These are phyloP conservation scores for Garcia nutans DNA, from an alignment of 345 rosid species.

Conservation along the genomic window DNA sequence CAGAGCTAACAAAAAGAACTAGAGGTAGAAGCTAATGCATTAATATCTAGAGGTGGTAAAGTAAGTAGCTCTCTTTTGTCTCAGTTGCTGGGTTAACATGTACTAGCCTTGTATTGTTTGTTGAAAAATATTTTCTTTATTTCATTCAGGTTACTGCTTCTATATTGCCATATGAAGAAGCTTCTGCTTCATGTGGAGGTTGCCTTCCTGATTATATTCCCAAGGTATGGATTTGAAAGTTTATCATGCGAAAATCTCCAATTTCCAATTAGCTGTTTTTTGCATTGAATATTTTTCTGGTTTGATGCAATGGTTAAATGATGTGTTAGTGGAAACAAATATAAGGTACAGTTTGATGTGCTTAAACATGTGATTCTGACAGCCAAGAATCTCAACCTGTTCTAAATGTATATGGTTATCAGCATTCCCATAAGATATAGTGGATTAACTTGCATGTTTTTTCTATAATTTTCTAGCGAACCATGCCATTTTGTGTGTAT, in stretches of 20 bases:
- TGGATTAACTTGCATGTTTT: not conserved
- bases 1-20: conserved; percentile 55
- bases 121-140: conserved; percentile 5
- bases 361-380: not conserved
- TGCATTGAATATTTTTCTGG: too few species aligned
- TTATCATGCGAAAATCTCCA: not conserved
- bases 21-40: conserved; percentile 61
- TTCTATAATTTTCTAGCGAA: not conserved
- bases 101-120: not conserved
- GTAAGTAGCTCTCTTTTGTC: conserved; percentile 31
- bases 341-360: not conserved
- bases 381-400: not conserved
- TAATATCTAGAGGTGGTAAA: conserved; percentile 66
- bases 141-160: conserved; percentile 52
- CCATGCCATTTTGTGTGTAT: not conserved
- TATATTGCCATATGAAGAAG: conserved; percentile 62
- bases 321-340: not conserved
- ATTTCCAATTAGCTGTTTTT: too few species aligned
- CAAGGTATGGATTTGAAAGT: conserved; percentile 41
- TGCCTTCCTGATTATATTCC: conserved; percentile 78
- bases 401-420: not conserved
- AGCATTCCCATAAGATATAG: not conserved
- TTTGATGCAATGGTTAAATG: not conserved
- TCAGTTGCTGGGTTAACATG: not conserved
- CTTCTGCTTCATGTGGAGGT: conserved; percentile 70